These are phyloP conservation scores for Entonaema liquescens DNA, from an alignment of 495 filamentous ascomycete genomes.

Conservation along the genomic window DNA sequence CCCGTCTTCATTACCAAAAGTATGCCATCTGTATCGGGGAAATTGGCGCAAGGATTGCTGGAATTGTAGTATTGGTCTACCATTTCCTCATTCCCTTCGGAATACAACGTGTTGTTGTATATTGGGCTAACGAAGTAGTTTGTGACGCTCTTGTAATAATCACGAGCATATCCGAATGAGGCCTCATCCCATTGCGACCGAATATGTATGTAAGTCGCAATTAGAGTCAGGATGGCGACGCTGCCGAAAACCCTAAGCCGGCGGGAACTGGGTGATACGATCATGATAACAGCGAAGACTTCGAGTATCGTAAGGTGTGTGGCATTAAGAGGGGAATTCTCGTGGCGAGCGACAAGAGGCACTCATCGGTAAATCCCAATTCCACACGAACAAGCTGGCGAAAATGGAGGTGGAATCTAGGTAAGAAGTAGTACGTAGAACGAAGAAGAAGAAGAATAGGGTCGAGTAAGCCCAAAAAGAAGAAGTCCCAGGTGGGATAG, in stretches of 20 bases:
- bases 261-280: constrained; percentile 40
- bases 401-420: not conserved
- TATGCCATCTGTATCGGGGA: constrained; percentile 43
- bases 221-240: constrained; percentile 29
- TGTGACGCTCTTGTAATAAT: constrained; percentile 43
- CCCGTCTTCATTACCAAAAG: constrained; percentile 60
- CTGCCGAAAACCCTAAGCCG: constrained; percentile 38
- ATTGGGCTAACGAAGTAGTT: constrained; percentile 38
- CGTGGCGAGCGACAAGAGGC: not conserved
- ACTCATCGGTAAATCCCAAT: constrained; percentile 13
- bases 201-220: constrained; percentile 33
- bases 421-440: constrained; percentile 2
- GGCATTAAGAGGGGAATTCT: constrained; percentile 24
- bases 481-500: constrained; percentile 23
- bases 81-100: constrained; percentile 36
- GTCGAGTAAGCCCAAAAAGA: constrained; percentile 12
- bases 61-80: constrained; percentile 43
- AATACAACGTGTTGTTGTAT: constrained; percentile 45
- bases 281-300: constrained; percentile 30
- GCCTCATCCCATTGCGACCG: constrained; percentile 37
- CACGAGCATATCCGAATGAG: constrained; percentile 42
- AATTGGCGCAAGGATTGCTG: constrained; percentile 41
- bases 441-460: not conserved
- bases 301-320: not conserved
- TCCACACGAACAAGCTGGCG: not conserved